Conservation (phyloP, 306 rosid species). For the Clitoria ternatea region DNA sequence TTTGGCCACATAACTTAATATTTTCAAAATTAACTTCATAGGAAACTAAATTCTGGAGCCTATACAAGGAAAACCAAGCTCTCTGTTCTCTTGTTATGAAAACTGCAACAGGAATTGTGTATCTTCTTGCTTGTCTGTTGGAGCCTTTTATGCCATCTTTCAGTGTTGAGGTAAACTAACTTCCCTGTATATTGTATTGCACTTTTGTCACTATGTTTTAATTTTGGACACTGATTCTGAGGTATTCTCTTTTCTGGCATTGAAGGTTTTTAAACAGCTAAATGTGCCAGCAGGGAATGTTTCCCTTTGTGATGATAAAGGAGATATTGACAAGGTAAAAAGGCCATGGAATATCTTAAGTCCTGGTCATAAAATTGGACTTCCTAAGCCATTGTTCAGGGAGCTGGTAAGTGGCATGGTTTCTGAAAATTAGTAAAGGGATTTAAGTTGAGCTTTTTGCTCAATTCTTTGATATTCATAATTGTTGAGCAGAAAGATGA, state of each 20-base stretch:
- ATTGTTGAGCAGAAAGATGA: constrained; percentile 69
- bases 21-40: constrained; percentile 27
- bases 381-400: constrained; percentile 79
- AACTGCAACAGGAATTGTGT: constrained; percentile 83
- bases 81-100: constrained; percentile 74
- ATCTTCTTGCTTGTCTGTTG: constrained; percentile 79
- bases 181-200: not conserved
- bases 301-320: constrained; percentile 71
- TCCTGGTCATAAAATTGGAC: constrained; percentile 82
- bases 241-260: constrained; percentile 15
- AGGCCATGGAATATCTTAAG: constrained; percentile 77
- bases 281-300: constrained; percentile 56
- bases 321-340: constrained; percentile 63
- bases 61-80: constrained; percentile 74
- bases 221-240: constrained; percentile 6
- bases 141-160: constrained; percentile 96
- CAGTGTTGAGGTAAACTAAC: constrained; percentile 57
- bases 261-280: constrained; percentile 85
- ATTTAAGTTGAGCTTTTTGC: not conserved
- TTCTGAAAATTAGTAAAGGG: not conserved
- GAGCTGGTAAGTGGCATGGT: constrained; percentile 61
- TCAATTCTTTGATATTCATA: constrained; percentile 15
- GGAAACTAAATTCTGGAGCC: constrained; percentile 89
- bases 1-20: not conserved
- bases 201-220: not conserved